Conservation (phyloP, 1,139 yeast genomes). For the Cylindricascospora bacillispora region DNA sequence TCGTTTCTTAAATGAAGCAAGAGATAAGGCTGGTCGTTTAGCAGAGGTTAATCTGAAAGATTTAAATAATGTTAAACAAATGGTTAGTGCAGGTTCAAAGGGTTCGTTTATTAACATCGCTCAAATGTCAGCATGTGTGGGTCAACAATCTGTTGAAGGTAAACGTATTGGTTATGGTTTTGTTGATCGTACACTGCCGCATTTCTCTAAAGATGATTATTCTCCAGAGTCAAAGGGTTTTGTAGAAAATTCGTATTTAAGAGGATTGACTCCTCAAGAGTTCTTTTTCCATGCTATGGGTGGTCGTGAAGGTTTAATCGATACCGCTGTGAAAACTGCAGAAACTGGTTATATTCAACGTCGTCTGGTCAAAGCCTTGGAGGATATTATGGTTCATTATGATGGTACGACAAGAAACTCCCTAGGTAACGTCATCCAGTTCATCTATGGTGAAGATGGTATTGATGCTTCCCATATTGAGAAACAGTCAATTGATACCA, state of each 20-base stretch:
- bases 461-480: slow-evolving; percentile 97
- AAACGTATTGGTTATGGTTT: slow-evolving; percentile 98
- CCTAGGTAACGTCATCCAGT: slow-evolving; percentile 89
- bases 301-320: slow-evolving; percentile 99
- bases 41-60: slow-evolving; percentile 95
- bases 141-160: slow-evolving; percentile 99
- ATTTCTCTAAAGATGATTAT: slow-evolving; percentile 95
- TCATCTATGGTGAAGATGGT: slow-evolving; percentile 98
- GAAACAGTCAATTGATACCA: slow-evolving; percentile 90
- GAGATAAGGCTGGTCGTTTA: slow-evolving; percentile 98
- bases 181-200: slow-evolving; percentile 91
- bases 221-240: slow-evolving; percentile 98
- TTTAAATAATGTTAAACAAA: slow-evolving; percentile 90
- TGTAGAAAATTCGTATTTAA: slow-evolving; percentile 89
- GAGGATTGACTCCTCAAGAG: slow-evolving; percentile 98
- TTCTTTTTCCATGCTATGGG: slow-evolving; percentile 99
- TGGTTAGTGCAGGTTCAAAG: slow-evolving; percentile 98
- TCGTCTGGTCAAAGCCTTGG: slow-evolving; percentile 95
- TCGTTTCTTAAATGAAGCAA: slow-evolving; percentile 90
- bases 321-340: slow-evolving; percentile 97
- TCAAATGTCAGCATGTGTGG: slow-evolving; percentile 99
- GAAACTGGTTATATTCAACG: slow-evolving; percentile 99
- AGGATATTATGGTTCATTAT: slow-evolving; percentile 97
- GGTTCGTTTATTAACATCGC: slow-evolving; percentile 98
- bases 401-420: slow-evolving; percentile 99